Base-by-base conservation (phyloP, 192 early-diverging fungal species). In the Podila epigama region DNA sequence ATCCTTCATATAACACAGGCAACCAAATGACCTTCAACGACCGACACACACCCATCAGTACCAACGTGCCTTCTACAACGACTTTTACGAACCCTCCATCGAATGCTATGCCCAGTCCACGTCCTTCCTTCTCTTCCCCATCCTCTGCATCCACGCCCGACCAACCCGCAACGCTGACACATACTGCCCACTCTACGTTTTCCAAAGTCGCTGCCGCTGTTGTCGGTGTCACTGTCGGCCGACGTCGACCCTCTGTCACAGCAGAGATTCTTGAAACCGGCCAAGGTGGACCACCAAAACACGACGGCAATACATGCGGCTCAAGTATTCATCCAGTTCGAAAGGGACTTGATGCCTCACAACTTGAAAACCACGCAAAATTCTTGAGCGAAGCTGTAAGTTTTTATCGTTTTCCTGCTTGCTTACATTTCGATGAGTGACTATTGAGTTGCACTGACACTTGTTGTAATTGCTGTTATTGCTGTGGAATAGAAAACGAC, bases 121-220 rank as follows among this genome's bases (percentile, higher is more conserved):
- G 35, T 9, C 3, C 16, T 33, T 31, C 40, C 0, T 50, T 10
- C n/a, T 31, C 60, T 9, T n/a, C 40, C 5, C 31, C 32, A 6
- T 20, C 32, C 3, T 51, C 12, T 5, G n/a, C 60, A 61, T 28
- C 28, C 20, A 32, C 25, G 13, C 5, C 10, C 32, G 27, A 0
- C 60, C 33, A 28, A 36, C 16, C n/a, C 25, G 16, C 6, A 33
- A 32, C 20, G 42, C 41, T 32, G 3, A 32, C 42, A 29, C 31
- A 22, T 5, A 50, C 11, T 13, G 42, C 10, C 41, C 64, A 62
- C 11, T 62, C 60, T 20, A 57, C 71, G 0, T 39, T 75, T 13
- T 67, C 71, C 5, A 75, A 34, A 50, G 65, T 75, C 7, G 71
- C 71, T 2, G 70, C 63, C 0, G 71, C 59, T 8, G 64, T 75